phyloP scores from a whole-genome alignment of 768 basidiomycete genomes.

The Agrocybe chaxingu region DNA sequence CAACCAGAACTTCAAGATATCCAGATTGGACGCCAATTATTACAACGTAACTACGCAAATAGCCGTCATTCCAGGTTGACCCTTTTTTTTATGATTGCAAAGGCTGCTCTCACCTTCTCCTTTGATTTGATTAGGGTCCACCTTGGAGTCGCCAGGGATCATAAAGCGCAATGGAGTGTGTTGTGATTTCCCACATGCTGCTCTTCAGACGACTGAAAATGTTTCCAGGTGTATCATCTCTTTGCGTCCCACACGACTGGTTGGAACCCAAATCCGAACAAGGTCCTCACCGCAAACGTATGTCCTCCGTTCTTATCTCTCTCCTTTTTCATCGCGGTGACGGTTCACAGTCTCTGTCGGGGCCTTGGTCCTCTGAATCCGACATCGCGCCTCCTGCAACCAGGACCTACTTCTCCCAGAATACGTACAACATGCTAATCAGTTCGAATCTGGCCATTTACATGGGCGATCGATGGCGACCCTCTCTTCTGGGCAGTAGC shows the following conservation, averaged over 20 bases:
- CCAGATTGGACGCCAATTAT: conserved; percentile 53
- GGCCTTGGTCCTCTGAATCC: conserved; percentile 52
- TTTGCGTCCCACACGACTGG: conserved; percentile 58
- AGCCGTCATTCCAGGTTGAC: conserved; percentile 41
- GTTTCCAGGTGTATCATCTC: conserved; percentile 47
- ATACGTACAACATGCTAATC: conserved; percentile 50
- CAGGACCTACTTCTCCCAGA: conserved; percentile 62
- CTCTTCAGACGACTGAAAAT: not conserved
- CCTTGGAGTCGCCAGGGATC: conserved; percentile 60
- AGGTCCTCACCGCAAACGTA: conserved; percentile 51
- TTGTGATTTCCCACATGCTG: not conserved
- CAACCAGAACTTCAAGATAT: conserved; percentile 69
- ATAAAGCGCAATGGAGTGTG: conserved; percentile 52
- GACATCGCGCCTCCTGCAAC: conserved; percentile 52
- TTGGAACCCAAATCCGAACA: conserved; percentile 64
- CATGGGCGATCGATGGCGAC: conserved; percentile 65
- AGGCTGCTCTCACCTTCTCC: not conserved
- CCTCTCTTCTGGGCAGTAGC: conserved; percentile 50
- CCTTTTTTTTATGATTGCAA: not conserved
- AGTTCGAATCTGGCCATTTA: conserved; percentile 48
- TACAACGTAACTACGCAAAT: conserved; percentile 50
- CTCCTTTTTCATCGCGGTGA: not conserved
- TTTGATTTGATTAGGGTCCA: conserved; percentile 35
- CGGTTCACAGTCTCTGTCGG: conserved; percentile 41
- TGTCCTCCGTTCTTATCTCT: conserved; percentile 8